Evolutionary conservation across 2,329 filamentous ascomycete species (phyloP).

Genomic region (Aspergillus nomiae): DNA sequence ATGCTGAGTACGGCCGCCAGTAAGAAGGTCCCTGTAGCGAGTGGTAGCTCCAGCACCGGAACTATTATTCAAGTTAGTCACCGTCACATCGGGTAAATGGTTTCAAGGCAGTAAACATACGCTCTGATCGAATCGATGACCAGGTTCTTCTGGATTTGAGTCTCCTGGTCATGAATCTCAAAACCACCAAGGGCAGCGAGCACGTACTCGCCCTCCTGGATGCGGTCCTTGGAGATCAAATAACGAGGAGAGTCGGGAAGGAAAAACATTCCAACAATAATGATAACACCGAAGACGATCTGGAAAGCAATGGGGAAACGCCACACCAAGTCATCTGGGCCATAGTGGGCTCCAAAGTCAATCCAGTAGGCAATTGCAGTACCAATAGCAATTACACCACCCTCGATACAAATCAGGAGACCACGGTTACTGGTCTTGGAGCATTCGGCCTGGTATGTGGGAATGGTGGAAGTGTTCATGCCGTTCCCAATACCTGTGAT

Average conservation of each 20-base stretch:
- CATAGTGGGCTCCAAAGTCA: conserved; percentile 49
- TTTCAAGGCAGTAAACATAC: conserved; percentile 39
- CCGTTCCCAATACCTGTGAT: conserved; percentile 59
- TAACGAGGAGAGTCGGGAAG: conserved; percentile 51
- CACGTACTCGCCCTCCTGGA: conserved; percentile 52
- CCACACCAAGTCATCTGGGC: conserved; percentile 44
- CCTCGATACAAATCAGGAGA: conserved; percentile 62
- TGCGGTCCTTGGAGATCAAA: conserved; percentile 47
- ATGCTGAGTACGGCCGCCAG: conserved; percentile 42
- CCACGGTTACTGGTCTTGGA: conserved; percentile 60
- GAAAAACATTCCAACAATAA: conserved; percentile 45
- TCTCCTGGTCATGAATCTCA: conserved; percentile 57
- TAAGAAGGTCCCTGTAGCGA: conserved; percentile 45
- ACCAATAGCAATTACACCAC: conserved; percentile 54
- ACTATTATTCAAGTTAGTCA: conserved; percentile 45
- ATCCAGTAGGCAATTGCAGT: conserved; percentile 57
- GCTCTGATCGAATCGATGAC: conserved; percentile 69
- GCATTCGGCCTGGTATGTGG: conserved; percentile 58
- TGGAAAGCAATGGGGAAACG: conserved; percentile 59
- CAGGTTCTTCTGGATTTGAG: conserved; percentile 62
- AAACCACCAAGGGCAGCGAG: conserved; percentile 53
- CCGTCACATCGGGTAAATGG: conserved; percentile 19
- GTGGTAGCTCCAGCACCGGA: conserved; percentile 58
- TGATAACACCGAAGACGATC: conserved; percentile 51
- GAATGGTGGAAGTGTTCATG: conserved; percentile 58